Percentiles rank a stretch among this genome's conserved stretches.
These are phyloP conservation scores for Fagopyrum esculentum DNA, from an alignment of 148 eudicot species.

Conservation along the genomic window DNA sequence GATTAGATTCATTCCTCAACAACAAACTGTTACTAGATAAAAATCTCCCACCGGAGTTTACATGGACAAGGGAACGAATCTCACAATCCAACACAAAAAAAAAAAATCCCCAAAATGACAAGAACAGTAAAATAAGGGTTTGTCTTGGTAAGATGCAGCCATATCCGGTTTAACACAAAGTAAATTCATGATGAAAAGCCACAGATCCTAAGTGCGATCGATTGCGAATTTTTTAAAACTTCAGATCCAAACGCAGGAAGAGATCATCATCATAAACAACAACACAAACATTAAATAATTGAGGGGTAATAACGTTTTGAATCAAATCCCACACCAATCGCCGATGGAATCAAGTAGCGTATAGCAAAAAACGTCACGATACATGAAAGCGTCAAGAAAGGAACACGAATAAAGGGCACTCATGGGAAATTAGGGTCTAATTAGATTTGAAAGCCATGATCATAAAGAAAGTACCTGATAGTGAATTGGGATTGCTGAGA, in stretches of 20 bases:
- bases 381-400: background rate
- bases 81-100: background rate
- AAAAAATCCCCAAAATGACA: background rate
- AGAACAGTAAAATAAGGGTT: background rate
- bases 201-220: background rate
- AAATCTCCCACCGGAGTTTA: background rate
- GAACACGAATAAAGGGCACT: background rate
- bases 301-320: background rate
- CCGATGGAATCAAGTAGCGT: background rate
- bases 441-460: background rate
- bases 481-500: background rate
- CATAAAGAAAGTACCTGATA: background rate
- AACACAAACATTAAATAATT: background rate
- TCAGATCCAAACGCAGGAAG: slow-evolving; percentile 1
- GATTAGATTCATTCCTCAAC: background rate
- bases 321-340: background rate
- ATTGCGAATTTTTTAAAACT: background rate
- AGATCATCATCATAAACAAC: background rate
- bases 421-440: background rate
- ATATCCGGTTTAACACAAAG: background rate
- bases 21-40: background rate
- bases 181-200: background rate
- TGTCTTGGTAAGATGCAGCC: background rate
- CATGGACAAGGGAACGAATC: background rate
- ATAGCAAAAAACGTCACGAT: background rate